Base-by-base conservation (phyloP, 768 basidiomycete species). In the Mrakia blollopis region DNA sequence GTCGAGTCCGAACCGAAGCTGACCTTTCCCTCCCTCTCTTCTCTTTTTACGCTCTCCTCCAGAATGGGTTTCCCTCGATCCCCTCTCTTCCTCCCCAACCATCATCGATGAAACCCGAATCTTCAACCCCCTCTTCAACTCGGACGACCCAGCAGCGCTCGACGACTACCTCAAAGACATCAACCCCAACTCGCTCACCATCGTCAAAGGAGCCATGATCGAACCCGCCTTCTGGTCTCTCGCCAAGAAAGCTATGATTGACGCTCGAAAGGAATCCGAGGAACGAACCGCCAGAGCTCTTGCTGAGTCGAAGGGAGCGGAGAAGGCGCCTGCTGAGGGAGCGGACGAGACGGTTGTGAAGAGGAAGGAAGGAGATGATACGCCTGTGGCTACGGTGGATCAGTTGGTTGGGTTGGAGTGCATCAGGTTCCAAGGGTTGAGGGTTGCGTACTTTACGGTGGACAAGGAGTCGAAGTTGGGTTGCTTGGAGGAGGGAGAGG, bases 381-480 rank as follows among this genome's bases (percentile, higher is more conserved):
- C 89, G 37, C 93, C 92, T 0, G 87, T 88, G 69, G 89, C 90
- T 30, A 92, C 90, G 9, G 89, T 87, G 72, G 90, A 89, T 74
- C 92, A 93, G 83, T 86, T 96, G 57, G 88, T 92, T 63, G 96
- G 92, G 37, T 91, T 91, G 83, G 97, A 98, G 84, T 92, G 91
- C 82, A 88, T 98, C 74, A 88, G 97, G 54, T 98, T 99, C 89
- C 97, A 99, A 85, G 97, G 94, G 11, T 86, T 98, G 81, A 89
- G 97, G 14, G 90, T 98, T 67, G 97, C 91, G 3, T 99, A 98
- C 85, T 98, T 99, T 81, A 88, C 92, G 28, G 86, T 98, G 37
- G 97, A 99, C 83, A 91, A 90, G 83, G 95, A 98, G 81, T 86
- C 94, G 52, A 86, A 87, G 50, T 81, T 94, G 50, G 88, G 87